Conservation (phyloP, 2,329 filamentous ascomycete genomes). For the Pseudogymnoascus sp. region DNA sequence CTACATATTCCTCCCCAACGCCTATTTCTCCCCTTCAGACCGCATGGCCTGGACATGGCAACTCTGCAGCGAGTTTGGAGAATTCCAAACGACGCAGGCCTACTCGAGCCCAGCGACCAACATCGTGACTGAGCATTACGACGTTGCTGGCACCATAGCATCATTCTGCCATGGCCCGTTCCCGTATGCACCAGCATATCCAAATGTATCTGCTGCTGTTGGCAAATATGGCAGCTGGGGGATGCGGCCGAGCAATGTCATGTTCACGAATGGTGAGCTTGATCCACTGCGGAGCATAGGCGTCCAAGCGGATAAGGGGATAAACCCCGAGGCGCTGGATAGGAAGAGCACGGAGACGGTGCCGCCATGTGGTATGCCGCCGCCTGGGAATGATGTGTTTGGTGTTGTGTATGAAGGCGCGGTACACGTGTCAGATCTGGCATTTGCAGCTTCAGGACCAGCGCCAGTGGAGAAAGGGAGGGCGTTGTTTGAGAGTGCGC, state of each 20-base stretch:
- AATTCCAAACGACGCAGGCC: background rate
- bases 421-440: background rate
- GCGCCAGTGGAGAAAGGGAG: background rate
- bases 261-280: background rate
- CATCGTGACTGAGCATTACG: background rate
- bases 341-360: background rate
- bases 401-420: background rate
- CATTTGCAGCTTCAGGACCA: background rate
- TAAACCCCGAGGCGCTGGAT: background rate
- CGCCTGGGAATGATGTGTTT: background rate
- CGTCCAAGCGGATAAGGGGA: background rate
- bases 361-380: background rate
- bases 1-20: background rate
- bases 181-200: background rate
- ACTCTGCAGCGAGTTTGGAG: background rate
- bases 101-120: background rate
- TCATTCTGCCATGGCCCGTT: background rate
- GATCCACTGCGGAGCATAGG: background rate
- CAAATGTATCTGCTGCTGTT: background rate
- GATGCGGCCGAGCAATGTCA: background rate
- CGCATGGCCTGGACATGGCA: background rate
- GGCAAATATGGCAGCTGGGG: background rate
- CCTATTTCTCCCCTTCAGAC: background rate
- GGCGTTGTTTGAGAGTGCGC: slow-evolving; percentile 10
- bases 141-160: background rate